Base-by-base conservation (phyloP, 1,284 basidiomycete species). In the Cutaneotrichosporon daszewskae region DNA sequence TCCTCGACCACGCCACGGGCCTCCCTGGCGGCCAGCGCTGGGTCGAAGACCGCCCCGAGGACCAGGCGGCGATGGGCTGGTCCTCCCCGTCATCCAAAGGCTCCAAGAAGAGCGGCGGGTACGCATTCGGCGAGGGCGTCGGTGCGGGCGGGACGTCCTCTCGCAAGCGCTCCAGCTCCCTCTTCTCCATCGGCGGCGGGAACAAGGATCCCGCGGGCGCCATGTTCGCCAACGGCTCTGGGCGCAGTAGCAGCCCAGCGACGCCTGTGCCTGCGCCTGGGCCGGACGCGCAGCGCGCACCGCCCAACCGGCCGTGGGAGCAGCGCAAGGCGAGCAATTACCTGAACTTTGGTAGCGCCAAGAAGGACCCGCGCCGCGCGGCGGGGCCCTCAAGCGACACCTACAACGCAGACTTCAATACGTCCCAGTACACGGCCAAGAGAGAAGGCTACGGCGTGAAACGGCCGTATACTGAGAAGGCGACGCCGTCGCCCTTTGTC, bases 1-100 rank as follows among this genome's bases (percentile, higher is more conserved):
- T 83, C 2, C 75, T 96, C 18, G 81, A 87, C 45, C 67, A 76
- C 13, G 83, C 81, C 55, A 87, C 85, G 3, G 80, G 82, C 17
- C 64, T 83, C 58, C 83, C 85, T 0, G 82, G 81, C 8, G 76
- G 74, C 35, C 76, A 80, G 26, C 72, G 72, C 36, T 90, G 86
- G 87, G 68, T 85, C 3, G 64, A 81, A 24, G 83, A 85, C 39
- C 51, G 61, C 20, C 48, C 53, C 29, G 54, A 61, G 14, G 61
- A 64, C 41, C 53, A 51, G n/a, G 50, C 72, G 66, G 47, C 64
- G 66, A 50, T 58, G 64, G 57, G 56, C 22, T 52, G 49, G 61
- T 55, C 43, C 28, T 37, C 37, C 28, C 47, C 40, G 12, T 14
- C 10, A 8, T 4, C 14, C 36, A 32, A 32, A n/a, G 25, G 36